These are phyloP conservation scores for Scheffersomyces spartinae DNA, from an alignment of 805 yeast genomes.

Conservation along the genomic window DNA sequence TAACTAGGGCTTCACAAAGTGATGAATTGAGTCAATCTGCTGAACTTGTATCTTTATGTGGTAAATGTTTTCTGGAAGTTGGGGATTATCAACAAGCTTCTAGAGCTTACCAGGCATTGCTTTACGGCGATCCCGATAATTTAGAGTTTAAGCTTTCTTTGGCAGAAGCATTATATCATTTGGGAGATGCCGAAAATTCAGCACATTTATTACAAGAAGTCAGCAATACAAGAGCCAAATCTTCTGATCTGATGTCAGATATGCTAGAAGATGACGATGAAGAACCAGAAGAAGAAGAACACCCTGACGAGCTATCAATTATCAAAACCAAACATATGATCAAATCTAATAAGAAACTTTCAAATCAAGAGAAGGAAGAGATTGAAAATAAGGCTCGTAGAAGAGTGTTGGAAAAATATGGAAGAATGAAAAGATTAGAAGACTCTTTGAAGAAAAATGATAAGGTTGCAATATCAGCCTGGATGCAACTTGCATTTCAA, in stretches of 20 bases:
- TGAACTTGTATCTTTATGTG: conserved; percentile 50
- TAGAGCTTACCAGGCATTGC: conserved; percentile 41
- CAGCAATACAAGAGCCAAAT: conserved; percentile 18
- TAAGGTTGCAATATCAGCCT: conserved; percentile 53
- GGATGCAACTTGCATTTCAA: conserved; percentile 79
- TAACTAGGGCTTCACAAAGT: conserved; percentile 43
- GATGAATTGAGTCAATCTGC: conserved; percentile 36
- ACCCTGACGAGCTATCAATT: conserved; percentile 7
- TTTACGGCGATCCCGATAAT: conserved; percentile 48
- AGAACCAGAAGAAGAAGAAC: conserved; percentile 10
- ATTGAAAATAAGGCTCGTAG: conserved; percentile 47
- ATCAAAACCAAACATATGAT: conserved; percentile 6
- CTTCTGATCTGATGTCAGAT: too few relatives aligned
- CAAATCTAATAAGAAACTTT: conserved; percentile 7
- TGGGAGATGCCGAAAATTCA: conserved; percentile 51
- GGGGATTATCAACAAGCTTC: conserved; percentile 60
- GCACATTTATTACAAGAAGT: conserved; percentile 44
- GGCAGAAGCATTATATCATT: conserved; percentile 69
- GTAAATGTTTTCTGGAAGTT: conserved; percentile 64
- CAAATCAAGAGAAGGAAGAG: conserved; percentile 38
- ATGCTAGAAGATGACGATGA: conserved; percentile 15
- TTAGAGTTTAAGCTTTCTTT: conserved; percentile 65
- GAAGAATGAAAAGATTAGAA: conserved; percentile 40
- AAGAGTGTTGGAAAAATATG: conserved; percentile 45
- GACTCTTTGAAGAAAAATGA: conserved; percentile 27